Evolutionary conservation across 2,329 filamentous ascomycete genomes (phyloP).

Genomic region (Fusarium torreyae): DNA sequence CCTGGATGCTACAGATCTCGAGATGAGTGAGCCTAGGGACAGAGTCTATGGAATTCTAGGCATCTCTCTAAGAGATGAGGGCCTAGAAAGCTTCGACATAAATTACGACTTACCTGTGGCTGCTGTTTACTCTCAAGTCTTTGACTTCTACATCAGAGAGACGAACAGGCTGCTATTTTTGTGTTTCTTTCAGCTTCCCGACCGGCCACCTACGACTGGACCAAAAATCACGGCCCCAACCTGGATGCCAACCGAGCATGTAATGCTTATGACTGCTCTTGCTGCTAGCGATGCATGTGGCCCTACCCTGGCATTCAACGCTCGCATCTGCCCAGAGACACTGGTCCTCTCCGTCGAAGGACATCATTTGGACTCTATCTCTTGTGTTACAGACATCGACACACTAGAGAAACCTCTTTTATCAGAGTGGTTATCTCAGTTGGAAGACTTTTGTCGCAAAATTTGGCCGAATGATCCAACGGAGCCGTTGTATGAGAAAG

Average conservation of each 20-base stretch:
- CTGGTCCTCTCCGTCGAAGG: neutral
- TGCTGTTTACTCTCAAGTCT: neutral
- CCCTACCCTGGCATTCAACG: neutral
- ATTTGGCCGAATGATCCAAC: neutral
- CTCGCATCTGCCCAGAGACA: neutral
- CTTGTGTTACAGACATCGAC: neutral
- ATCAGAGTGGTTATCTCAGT: neutral
- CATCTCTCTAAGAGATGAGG: neutral
- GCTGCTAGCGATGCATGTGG: neutral
- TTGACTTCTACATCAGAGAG: neutral
- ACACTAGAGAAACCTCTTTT: neutral
- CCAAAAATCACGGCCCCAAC: neutral
- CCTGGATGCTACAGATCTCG: neutral
- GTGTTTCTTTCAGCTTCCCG: neutral
- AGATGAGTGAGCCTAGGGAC: slow-evolving; percentile 2
- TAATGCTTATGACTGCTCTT: neutral
- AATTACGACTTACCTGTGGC: neutral
- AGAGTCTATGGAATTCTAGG: slow-evolving; percentile 12
- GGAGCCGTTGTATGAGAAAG: neutral
- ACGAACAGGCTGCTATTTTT: neutral
- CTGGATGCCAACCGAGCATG: neutral
- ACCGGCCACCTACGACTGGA: neutral
- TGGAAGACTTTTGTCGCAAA: neutral
- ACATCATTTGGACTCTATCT: neutral
- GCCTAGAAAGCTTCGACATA: neutral